Evolutionary conservation across 1,139 yeast species (phyloP).

Genomic region (Kazachstania sp.): DNA sequence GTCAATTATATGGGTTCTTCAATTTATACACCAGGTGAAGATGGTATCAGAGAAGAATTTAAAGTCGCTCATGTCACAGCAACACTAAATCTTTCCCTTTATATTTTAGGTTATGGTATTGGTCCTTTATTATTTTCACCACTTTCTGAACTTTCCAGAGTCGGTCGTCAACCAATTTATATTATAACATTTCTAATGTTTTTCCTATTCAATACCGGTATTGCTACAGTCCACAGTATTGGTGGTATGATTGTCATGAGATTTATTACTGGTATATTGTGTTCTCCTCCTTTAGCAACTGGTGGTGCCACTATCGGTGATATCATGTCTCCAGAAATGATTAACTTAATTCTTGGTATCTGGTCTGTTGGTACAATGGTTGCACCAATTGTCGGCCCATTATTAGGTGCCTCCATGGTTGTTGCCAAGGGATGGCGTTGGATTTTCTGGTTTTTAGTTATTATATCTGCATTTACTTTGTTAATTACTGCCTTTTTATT

Average conservation of each 20-base stretch:
- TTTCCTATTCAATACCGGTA: slow-evolving; percentile 52
- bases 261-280: slow-evolving; percentile 45
- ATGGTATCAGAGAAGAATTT: slow-evolving; percentile 10
- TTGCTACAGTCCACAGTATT: slow-evolving; percentile 48
- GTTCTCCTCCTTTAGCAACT: slow-evolving; percentile 49
- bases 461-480: slow-evolving; percentile 35
- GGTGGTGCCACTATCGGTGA: slow-evolving; percentile 53
- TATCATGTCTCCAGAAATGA: slow-evolving; percentile 38
- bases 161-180: slow-evolving; percentile 51
- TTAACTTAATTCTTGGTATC: slow-evolving; percentile 38
- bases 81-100: slow-evolving; percentile 12
- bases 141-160: slow-evolving; percentile 40
- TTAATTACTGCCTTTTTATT: slow-evolving; percentile 33
- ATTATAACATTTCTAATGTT: slow-evolving; percentile 44
- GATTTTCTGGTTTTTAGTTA: slow-evolving; percentile 38
- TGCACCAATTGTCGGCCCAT: slow-evolving; percentile 61
- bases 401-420: slow-evolving; percentile 44
- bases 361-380: slow-evolving; percentile 47
- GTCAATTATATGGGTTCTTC: slow-evolving; percentile 55
- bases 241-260: slow-evolving; percentile 43
- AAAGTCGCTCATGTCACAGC: slow-evolving; percentile 14
- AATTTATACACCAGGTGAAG: slow-evolving; percentile 47
- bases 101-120: slow-evolving; percentile 46
- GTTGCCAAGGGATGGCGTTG: slow-evolving; percentile 41
- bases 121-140: slow-evolving; percentile 52